Evolutionary conservation across 75 land plant genomes (phyloP), one percentile per base, ranked within the genome.

Genomic region (Adiantum capillusveneris): DNA sequence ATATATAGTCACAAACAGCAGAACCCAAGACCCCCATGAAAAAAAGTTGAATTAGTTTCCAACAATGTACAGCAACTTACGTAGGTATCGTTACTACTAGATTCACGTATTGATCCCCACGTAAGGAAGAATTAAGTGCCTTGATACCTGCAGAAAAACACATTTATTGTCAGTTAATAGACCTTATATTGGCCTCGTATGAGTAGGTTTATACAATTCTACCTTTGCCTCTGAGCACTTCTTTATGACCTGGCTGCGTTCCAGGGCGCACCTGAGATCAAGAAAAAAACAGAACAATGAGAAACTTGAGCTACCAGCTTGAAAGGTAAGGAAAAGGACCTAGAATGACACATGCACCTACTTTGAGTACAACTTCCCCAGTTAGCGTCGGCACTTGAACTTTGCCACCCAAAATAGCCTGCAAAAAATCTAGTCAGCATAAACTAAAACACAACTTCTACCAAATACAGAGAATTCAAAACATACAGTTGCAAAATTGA

Each of bases 381-480:
- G 71, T 67, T 71, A 73, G 54, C 30, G 76, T 73, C 11, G 76
- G 76, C 49, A 73, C 71, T 25, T 55, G 64, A 30, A 67, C 63
- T 29, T 54, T 41, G 27, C 76, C 76, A 67, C 76, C 76, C 37
- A 73, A 44, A 37, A 73, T 65, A 46, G 76, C 76, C 76, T 73
- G 64, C 11, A 56, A 34, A 34, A 34, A 34, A 34, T 9, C 9
- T 5, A 34, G 37, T 34, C 37, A 34, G 37, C 9, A 34, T 3
- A 9, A 3, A 9, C 37, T 34, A 3, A 34, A 34, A n/a, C n/a
- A n/a, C n/a, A n/a, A n/a, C n/a, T n/a, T n/a, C n/a, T n/a, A n/a
- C n/a, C n/a, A n/a, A n/a, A n/a, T n/a, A n/a, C n/a, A n/a, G n/a
- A n/a, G n/a, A n/a, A n/a, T n/a, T n/a, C n/a, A 9, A 34, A 34